Base-by-base conservation (phyloP, 192 early-diverging fungal genomes). In the Rhizophagus clarus region DNA sequence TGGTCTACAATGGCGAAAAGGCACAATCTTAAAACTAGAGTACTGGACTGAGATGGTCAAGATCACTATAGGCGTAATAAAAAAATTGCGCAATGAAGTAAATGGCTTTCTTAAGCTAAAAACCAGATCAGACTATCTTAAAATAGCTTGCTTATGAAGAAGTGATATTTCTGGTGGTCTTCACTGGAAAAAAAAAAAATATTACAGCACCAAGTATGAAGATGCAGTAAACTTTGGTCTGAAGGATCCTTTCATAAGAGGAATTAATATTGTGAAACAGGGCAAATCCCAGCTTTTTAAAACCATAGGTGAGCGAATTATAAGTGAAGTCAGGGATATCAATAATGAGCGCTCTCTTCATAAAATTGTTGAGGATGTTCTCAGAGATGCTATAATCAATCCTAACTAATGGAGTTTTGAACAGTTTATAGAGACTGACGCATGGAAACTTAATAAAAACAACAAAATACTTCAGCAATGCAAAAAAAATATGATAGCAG, bases 61-160 rank as follows among this genome's bases (percentile, higher is more conserved):
- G 7, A 49, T 73, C 9, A 49, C 42, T 73, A 73, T 73, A 40
- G 40, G 14, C n/a, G 17, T 73, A 26, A 73, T 73, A n/a, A n/a
- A 73, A 15, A 73, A 49, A 11, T 26, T 73, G 9, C 22, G 42
- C 15, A 29, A 73, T 73, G 10, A 73, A 24, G 72, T 73, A 4
- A 73, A 73, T n/a, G 15, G 0, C 4, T 42, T 45, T 42, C 72
- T n/a, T n/a, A n/a, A n/a, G n/a, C n/a, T n/a, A n/a, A n/a, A n/a
- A n/a, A n/a, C n/a, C n/a, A 17, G 7, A 8, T 45, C 72, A 73
- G 20, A 11, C 56, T 73, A 49, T 51, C 72, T 73, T 8, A 56
- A 73, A 24, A 73, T 73, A 47, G 72, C 72, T 17, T 73, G 72
- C 72, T 17, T 73, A 73, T 10, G 72, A 73, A 10, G 72, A 47